Conservation (phyloP, 441 rosid species). For the Erodium texanum region DNA sequence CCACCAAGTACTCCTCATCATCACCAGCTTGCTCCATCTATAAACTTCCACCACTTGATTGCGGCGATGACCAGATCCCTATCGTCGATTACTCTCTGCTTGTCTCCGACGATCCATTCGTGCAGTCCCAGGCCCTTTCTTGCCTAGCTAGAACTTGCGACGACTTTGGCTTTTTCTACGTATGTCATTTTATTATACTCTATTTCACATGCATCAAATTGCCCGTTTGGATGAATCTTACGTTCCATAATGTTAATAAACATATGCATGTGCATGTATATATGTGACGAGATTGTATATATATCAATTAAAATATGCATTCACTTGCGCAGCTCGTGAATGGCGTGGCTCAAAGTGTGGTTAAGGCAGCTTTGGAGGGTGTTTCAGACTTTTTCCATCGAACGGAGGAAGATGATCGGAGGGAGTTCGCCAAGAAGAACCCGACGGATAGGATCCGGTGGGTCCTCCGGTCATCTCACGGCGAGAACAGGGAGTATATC, state of each 20-base stretch:
- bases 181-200: slow-evolving; percentile 6
- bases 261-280: too few relatives aligned
- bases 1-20: too few relatives aligned
- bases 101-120: slow-evolving; percentile 16
- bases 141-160: slow-evolving; percentile 21
- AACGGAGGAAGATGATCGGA: slow-evolving; percentile 15
- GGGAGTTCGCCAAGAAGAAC: slow-evolving; percentile 12
- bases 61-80: slow-evolving; percentile 22
- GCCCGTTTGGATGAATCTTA: too few relatives aligned
- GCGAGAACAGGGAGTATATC: slow-evolving; percentile 25
- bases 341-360: slow-evolving; percentile 20
- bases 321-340: slow-evolving; percentile 25
- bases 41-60: background rate
- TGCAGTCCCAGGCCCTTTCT: slow-evolving; percentile 15
- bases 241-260: too few relatives aligned
- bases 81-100: slow-evolving; percentile 23
- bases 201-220: too few relatives aligned
- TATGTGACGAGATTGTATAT: background rate
- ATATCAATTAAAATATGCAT: too few relatives aligned
- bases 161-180: slow-evolving; percentile 27
- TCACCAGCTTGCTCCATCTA: too few relatives aligned
- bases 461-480: slow-evolving; percentile 17
- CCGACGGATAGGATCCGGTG: slow-evolving; percentile 17
- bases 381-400: slow-evolving; percentile 21
- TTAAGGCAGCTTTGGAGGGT: slow-evolving; percentile 21